These are phyloP conservation scores for Rubia tinctorum DNA, from an alignment of 305 asterid species.

Conservation along the genomic window DNA sequence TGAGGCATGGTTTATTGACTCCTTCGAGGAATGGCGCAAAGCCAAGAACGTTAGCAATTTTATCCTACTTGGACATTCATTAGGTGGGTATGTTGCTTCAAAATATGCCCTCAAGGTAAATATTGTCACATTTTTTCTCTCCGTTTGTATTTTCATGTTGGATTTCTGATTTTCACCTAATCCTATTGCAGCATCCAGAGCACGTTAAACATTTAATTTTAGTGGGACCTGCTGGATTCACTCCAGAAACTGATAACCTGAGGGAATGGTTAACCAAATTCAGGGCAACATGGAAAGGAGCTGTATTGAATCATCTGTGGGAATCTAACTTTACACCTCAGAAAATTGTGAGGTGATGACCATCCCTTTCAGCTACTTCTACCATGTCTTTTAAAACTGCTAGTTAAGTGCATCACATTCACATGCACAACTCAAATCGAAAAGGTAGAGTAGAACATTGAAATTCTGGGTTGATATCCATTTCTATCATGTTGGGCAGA, in stretches of 20 bases:
- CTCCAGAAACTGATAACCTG: conserved; percentile 53
- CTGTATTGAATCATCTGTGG: conserved; percentile 68
- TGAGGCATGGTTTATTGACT: conserved; percentile 87
- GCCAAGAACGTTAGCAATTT: conserved; percentile 68
- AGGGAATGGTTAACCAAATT: conserved; percentile 48
- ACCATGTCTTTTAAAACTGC: not conserved
- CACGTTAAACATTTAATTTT: conserved; percentile 69
- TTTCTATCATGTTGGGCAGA: not conserved
- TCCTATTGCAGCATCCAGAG: conserved; percentile 65
- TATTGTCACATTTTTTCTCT: conserved; percentile 6
- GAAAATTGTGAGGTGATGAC: conserved; percentile 53
- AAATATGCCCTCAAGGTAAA: conserved; percentile 74
- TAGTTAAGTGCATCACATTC: not conserved
- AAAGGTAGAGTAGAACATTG: not conserved
- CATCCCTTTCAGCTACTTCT: not conserved
- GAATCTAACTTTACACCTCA: conserved; percentile 84
- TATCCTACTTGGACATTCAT: conserved; percentile 80
- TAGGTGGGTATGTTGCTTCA: conserved; percentile 80
- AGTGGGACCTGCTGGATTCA: conserved; percentile 81
- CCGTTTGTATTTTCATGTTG: not conserved
- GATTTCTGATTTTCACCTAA: conserved; percentile 22
- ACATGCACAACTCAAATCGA: not conserved
- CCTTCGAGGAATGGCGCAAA: conserved; percentile 86
- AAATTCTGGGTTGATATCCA: not conserved
- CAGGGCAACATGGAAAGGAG: conserved; percentile 75